These are phyloP conservation scores for Emergomyces pasteurianus DNA, from an alignment of 2,329 filamentous ascomycete species.

Conservation along the genomic window DNA sequence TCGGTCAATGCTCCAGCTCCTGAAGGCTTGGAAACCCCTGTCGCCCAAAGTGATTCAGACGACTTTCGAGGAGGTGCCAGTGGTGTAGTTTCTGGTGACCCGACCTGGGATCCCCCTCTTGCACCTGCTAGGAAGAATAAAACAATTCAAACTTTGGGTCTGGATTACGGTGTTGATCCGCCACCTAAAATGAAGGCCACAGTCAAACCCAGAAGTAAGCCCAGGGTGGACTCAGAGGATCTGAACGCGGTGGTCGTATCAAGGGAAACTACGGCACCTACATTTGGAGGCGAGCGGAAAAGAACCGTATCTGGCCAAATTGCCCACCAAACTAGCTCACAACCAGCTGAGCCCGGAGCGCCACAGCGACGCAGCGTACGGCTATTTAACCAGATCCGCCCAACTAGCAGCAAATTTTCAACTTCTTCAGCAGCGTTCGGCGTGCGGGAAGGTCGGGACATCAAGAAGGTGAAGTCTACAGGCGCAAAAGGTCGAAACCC, in stretches of 20 bases:
- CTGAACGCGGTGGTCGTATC: conserved; percentile 21
- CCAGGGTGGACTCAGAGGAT: conserved; percentile 29
- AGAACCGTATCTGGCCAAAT: conserved; percentile 81
- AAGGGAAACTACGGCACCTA: conserved; percentile 19
- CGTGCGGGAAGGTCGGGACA: conserved; percentile 53
- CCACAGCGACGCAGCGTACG: conserved; percentile 60
- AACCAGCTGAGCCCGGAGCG: conserved; percentile 50
- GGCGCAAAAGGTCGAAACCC: conserved; percentile 55
- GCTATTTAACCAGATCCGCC: conserved; percentile 58
- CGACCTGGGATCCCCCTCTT: conserved; percentile 31
- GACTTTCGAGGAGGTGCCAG: conserved; percentile 26
- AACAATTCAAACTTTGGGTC: conserved; percentile 41
- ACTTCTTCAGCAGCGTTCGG: conserved; percentile 46
- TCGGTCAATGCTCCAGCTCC: conserved; percentile 23
- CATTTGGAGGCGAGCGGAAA: conserved; percentile 54
- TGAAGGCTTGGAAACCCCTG: conserved; percentile 55
- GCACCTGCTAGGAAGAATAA: conserved; percentile 40
- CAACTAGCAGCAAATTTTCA: conserved; percentile 51
- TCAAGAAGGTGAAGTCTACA: conserved; percentile 74
- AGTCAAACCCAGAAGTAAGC: conserved; percentile 30
- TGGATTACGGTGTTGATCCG: conserved; percentile 41
- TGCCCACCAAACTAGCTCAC: conserved; percentile 38
- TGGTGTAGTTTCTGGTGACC: conserved; percentile 13
- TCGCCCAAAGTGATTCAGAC: conserved; percentile 35
- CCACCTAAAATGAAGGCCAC: conserved; percentile 54